Conservation (phyloP, 495 filamentous ascomycete species). For the Cetradonia linearis region DNA sequence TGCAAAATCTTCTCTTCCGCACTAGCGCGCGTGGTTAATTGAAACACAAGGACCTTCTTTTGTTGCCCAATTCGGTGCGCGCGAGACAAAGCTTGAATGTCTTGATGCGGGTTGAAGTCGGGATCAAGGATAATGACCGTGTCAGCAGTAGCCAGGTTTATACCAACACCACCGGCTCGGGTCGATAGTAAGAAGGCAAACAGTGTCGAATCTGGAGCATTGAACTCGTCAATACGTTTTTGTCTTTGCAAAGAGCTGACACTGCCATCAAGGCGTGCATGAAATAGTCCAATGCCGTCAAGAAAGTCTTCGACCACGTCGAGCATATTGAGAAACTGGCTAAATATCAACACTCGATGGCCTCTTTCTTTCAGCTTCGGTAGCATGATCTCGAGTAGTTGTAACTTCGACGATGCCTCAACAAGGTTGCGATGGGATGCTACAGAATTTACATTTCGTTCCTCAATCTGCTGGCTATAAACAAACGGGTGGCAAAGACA, state of each 20-base stretch:
- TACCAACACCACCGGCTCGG: conserved; percentile 88
- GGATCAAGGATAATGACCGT: conserved; percentile 98
- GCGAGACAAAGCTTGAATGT: conserved; percentile 88
- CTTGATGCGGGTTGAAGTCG: conserved; percentile 97
- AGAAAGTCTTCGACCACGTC: conserved; percentile 90
- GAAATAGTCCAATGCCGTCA: conserved; percentile 52
- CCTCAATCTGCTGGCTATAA: conserved; percentile 82
- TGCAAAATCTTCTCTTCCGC: conserved; percentile 95
- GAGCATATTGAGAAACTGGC: conserved; percentile 84
- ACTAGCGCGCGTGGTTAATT: conserved; percentile 77
- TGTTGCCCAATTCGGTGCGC: conserved; percentile 94
- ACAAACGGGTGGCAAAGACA: conserved; percentile 93
- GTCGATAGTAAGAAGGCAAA: conserved; percentile 92
- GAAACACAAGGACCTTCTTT: conserved; percentile 90
- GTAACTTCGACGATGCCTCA: conserved; percentile 83
- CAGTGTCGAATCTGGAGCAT: conserved; percentile 66
- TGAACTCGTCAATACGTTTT: conserved; percentile 85
- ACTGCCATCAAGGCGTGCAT: conserved; percentile 77
- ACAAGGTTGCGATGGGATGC: conserved; percentile 68
- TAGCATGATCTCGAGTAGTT: conserved; percentile 77
- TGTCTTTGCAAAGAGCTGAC: conserved; percentile 78
- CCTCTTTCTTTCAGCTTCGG: conserved; percentile 83
- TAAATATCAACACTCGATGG: conserved; percentile 90
- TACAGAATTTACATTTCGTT: conserved; percentile 44
- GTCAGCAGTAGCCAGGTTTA: conserved; percentile 94